Percentiles rank a stretch among this genome's conserved stretches.
Conservation (phyloP, 257 asterid species). For the Nicotiana sylvestris region DNA sequence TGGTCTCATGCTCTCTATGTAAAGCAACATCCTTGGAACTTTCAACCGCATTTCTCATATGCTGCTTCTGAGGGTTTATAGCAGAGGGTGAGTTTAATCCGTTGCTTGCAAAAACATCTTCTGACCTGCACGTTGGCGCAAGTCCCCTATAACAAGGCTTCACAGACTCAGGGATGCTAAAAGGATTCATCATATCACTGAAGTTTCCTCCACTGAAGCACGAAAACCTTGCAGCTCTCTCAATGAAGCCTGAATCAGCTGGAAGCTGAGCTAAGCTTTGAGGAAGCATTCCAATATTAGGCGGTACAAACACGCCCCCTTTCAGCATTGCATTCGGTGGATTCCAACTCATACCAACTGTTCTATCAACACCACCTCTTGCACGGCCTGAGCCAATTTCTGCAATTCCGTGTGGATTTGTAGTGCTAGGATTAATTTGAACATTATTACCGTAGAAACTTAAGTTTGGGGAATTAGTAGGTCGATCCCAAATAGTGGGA, state of each 20-base stretch:
- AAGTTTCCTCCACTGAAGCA: slow-evolving; percentile 78
- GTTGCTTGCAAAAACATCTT: slow-evolving; percentile 34
- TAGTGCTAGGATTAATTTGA: slow-evolving; percentile 34
- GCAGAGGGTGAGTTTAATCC: slow-evolving; percentile 18
- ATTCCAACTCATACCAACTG: slow-evolving; percentile 37
- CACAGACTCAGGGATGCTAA: slow-evolving; percentile 24
- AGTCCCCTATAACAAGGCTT: slow-evolving; percentile 38
- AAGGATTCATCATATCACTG: slow-evolving; percentile 46
- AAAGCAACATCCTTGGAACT: slow-evolving; percentile 33
- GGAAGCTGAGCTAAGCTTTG: slow-evolving; percentile 71
- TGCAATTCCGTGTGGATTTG: slow-evolving; percentile 25
- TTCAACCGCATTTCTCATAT: slow-evolving; percentile 24
- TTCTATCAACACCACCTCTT: slow-evolving; percentile 9
- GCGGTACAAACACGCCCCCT: slow-evolving; percentile 32
- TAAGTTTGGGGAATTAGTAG: slow-evolving; percentile 34
- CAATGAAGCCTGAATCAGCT: slow-evolving; percentile 73
- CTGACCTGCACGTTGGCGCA: slow-evolving; percentile 36
- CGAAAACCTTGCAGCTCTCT: slow-evolving; percentile 86
- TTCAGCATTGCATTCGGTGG: slow-evolving; percentile 26
- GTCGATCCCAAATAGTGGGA: slow-evolving; percentile 59
- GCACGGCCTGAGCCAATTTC: slow-evolving; percentile 10
- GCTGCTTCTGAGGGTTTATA: slow-evolving; percentile 11
- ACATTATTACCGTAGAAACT: slow-evolving; percentile 29
- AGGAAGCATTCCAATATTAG: slow-evolving; percentile 47
- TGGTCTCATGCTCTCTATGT: slow-evolving; percentile 13